Evolutionary conservation across 2,329 filamentous ascomycete genomes (phyloP), one percentile per base, ranked within the genome.

Genomic region (Penicillium sp.): DNA sequence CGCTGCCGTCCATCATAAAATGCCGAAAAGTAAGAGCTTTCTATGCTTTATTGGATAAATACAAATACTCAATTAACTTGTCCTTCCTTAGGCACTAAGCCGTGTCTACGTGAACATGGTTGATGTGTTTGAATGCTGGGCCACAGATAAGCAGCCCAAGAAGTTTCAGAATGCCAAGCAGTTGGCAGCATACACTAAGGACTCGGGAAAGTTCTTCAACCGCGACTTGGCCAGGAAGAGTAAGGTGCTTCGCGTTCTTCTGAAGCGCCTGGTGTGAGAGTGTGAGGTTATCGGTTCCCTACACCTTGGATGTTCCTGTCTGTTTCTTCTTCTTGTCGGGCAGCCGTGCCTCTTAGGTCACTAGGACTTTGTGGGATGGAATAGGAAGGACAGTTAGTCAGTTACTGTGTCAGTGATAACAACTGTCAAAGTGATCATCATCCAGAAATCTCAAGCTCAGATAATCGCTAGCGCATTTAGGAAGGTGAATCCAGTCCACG

Each of bases 91-190:
- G 63, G 56, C 55, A 5, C 42, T 68, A 4, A 46, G 46, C 1
- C 44, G 25, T 2, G 46, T 66, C 10, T 24, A 65, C 29, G 59
- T 69, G 25, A 68, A 67, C 43, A 50, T 66, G 7, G 51, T 68
- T 7, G 65, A 69, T 44, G 20, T 68, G 3, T 42, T 69, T 7
- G 62, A 69, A 2, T 52, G 52, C 31, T 59, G 58, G 49, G 47
- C 42, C 3, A 41, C 45, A 1, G 45, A 50, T 0, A n/a, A 25
- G 5, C 24, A 23, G 13, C 53, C 57, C 18, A 43, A 9, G n/a
- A 41, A 27, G 15, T 63, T 65, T 47, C 23, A 18, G 7, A 62
- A 32, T 18, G 2, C 42, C 13, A 10, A 8, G 1, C 41, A 49
- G 7, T 47, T 66, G 25, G 38, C 43, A 4, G 8, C 50, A 3